Evolutionary conservation across 495 filamentous ascomycete genomes (phyloP).

Genomic region (Aspergillus heteromorphus): DNA sequence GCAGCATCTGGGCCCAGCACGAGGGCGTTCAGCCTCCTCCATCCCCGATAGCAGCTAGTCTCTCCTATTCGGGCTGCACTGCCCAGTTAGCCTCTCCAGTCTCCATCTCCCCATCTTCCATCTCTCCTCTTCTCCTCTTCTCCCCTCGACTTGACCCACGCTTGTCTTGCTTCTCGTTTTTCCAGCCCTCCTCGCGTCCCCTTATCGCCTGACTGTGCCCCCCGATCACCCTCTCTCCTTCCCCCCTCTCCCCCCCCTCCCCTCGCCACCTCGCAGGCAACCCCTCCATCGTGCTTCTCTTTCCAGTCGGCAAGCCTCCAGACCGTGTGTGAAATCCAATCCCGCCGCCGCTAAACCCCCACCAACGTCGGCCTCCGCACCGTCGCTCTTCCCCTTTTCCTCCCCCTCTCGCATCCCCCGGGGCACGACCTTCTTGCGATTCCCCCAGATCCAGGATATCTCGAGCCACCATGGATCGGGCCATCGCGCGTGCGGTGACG

Average conservation of each 20-base stretch:
- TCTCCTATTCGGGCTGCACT: background rate
- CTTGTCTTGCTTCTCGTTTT: constrained; percentile 1
- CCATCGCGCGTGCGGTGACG: constrained; percentile 66
- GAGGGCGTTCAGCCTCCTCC: no score
- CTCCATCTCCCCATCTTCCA: background rate
- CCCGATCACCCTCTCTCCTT: no score
- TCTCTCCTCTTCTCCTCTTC: background rate
- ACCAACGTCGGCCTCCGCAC: constrained; percentile 13
- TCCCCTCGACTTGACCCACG: background rate
- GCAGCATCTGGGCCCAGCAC: no score
- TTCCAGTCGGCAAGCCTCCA: constrained; percentile 1
- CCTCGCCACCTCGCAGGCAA: constrained; percentile 8
- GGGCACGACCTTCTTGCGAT: constrained; percentile 14
- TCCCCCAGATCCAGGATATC: constrained; percentile 4
- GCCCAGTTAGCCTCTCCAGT: background rate
- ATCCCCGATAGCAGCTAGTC: background rate
- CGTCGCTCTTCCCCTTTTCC: constrained; percentile 9
- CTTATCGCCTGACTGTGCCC: background rate
- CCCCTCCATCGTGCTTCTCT: constrained; percentile 8
- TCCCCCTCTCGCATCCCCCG: constrained; percentile 2
- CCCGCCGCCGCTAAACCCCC: constrained; percentile 18
- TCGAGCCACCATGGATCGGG: constrained; percentile 36
- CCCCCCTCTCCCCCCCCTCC: background rate
- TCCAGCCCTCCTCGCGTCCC: background rate
- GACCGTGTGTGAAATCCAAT: constrained; percentile 16